Percentiles rank a stretch among this genome's conserved stretches.
phyloP scores from a whole-genome alignment of 1,284 basidiomycete species.

The Trametes hirsuta region DNA sequence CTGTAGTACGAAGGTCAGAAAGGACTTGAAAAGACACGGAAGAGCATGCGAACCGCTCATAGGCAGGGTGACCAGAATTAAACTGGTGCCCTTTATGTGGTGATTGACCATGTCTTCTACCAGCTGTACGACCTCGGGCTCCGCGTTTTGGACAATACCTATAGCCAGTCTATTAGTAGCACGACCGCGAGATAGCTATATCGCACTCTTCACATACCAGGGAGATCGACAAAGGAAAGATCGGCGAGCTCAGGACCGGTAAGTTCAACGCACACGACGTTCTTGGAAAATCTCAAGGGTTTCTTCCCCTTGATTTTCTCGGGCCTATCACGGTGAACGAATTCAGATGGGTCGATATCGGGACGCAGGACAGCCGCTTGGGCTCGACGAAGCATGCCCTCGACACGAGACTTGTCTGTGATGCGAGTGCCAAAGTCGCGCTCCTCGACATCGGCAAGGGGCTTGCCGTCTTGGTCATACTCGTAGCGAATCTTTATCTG shows the following conservation, averaged over 20 bases:
- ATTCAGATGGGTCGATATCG: conserved; percentile 23
- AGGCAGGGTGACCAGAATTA: conserved; percentile 64
- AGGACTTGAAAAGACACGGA: neutral
- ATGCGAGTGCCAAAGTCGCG: conserved; percentile 41
- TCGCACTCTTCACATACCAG: conserved; percentile 34
- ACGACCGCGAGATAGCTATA: neutral
- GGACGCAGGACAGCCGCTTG: conserved; percentile 50
- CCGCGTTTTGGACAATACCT: conserved; percentile 56
- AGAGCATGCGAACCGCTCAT: conserved; percentile 51
- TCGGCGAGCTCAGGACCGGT: conserved; percentile 48
- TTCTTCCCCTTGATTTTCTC: conserved; percentile 6
- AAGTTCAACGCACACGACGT: conserved; percentile 50
- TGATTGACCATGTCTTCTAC: conserved; percentile 49
- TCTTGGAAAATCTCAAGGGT: conserved; percentile 44
- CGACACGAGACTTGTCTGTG: conserved; percentile 41
- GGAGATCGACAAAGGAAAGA: conserved; percentile 49
- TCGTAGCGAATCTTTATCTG: conserved; percentile 38
- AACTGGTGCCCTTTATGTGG: conserved; percentile 45
- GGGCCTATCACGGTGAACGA: neutral
- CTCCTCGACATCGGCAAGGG: conserved; percentile 36
- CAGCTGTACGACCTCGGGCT: conserved; percentile 43
- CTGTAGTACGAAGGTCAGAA: conserved; percentile 34
- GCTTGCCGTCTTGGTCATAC: conserved; percentile 21
- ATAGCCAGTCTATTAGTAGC: neutral
- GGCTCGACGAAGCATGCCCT: conserved; percentile 45